A percentile compares a stretch with the other conserved stretches of the same genome.
These are phyloP conservation scores for Salvia miltiorrhiza DNA, from an alignment of 257 asterid species.

Conservation along the genomic window DNA sequence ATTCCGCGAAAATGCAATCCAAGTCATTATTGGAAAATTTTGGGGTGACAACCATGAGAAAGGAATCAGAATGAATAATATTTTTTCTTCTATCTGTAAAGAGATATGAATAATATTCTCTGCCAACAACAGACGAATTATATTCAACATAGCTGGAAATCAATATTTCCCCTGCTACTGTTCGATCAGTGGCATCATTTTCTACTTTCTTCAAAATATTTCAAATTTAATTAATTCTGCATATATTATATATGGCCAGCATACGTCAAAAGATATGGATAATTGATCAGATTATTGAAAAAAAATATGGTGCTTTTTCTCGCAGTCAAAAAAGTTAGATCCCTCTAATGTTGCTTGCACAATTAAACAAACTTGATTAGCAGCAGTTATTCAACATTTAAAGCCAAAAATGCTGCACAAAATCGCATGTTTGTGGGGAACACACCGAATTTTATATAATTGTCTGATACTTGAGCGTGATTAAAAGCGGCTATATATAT, in stretches of 20 bases:
- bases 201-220: constrained; percentile 5
- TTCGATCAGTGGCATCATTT: constrained; percentile 33
- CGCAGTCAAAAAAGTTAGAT: constrained; percentile 42
- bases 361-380: not conserved
- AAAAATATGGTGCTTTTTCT: not conserved
- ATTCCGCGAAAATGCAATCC: constrained; percentile 16
- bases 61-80: constrained; percentile 43
- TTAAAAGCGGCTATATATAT: not conserved
- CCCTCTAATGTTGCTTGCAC: constrained; percentile 19
- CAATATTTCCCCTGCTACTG: constrained; percentile 11
- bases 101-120: constrained; percentile 48
- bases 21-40: constrained; percentile 22
- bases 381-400: constrained; percentile 8
- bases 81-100: constrained; percentile 28
- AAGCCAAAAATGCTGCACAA: constrained; percentile 24
- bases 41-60: constrained; percentile 44
- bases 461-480: not conserved
- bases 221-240: not conserved
- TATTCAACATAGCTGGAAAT: constrained; percentile 46
- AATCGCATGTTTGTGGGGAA: constrained; percentile 24
- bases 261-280: not conserved
- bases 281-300: not conserved
- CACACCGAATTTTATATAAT: constrained; percentile 14
- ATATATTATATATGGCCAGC: not conserved
- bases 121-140: constrained; percentile 36